Evolutionary conservation across 306 rosid species (phyloP).

Genomic region (Cucurbita argyrosperma): DNA sequence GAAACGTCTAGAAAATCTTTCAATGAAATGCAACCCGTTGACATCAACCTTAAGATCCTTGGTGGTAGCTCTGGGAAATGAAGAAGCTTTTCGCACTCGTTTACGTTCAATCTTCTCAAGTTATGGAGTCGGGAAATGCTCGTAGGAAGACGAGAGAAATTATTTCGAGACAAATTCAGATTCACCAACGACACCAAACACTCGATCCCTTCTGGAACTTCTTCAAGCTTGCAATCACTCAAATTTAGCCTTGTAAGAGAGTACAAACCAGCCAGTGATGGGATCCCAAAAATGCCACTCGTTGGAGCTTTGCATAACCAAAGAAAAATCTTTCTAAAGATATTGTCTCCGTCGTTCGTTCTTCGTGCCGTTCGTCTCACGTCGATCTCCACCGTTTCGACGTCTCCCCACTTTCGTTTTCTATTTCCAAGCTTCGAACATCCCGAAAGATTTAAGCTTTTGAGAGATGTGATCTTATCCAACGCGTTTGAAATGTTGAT

Average conservation of each 20-base stretch:
- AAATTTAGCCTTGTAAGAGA: background rate
- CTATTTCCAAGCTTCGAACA: too few species aligned
- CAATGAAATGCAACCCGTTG: background rate
- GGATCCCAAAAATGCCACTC: too few species aligned
- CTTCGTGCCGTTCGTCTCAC: too few species aligned
- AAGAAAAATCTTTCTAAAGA: too few species aligned
- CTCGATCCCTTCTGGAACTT: background rate
- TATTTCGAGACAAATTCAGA: background rate
- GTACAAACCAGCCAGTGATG: too few species aligned
- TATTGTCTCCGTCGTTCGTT: too few species aligned
- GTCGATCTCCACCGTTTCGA: too few species aligned
- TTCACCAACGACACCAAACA: background rate
- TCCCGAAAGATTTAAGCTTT: too few species aligned
- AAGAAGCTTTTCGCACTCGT: background rate
- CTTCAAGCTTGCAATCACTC: background rate
- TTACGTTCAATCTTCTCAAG: accelerated
- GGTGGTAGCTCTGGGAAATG: background rate
- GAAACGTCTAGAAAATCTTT: background rate
- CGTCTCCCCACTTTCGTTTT: too few species aligned
- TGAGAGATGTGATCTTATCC: too few species aligned
- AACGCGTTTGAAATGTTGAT: too few species aligned
- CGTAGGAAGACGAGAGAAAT: background rate
- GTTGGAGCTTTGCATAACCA: too few species aligned
- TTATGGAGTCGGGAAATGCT: background rate
- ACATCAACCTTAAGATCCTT: accelerated